phyloP scores from a whole-genome alignment of 2,329 filamentous ascomycete genomes.

The Pestalotiopsis sp. region DNA sequence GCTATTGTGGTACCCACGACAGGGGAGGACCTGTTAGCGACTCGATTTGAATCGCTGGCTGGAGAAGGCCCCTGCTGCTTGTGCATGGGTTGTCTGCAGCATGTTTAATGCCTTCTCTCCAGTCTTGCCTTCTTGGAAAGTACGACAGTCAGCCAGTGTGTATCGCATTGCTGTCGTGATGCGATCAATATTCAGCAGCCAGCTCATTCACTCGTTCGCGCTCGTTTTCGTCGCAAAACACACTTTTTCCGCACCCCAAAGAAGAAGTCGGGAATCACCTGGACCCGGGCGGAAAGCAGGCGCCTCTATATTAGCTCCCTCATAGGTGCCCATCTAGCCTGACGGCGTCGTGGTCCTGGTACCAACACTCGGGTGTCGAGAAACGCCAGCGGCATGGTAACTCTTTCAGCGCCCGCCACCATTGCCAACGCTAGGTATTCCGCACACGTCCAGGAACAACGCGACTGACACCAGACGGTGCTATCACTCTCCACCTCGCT shows the following conservation, averaged over 20 bases:
- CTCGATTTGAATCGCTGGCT: not conserved
- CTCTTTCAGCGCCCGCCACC: not conserved
- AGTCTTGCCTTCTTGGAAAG: not conserved
- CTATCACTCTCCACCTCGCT: not conserved
- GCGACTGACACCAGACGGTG: not conserved
- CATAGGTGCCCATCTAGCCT: not conserved
- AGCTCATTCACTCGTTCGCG: not conserved
- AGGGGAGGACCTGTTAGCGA: not conserved
- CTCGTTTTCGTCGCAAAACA: not conserved
- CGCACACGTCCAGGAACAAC: not conserved
- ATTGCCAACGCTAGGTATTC: not conserved
- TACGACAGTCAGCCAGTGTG: not conserved
- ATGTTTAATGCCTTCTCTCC: not conserved
- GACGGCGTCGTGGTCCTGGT: not conserved
- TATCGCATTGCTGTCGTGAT: not conserved
- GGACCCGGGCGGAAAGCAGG: not conserved
- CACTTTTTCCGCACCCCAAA: not conserved
- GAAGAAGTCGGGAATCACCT: not conserved
- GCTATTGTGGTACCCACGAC: not conserved
- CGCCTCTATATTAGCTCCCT: not conserved
- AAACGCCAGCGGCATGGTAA: not conserved
- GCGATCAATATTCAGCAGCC: not conserved
- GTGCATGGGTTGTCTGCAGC: not conserved
- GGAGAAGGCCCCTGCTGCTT: not conserved
- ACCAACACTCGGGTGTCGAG: not conserved